Conservation (phyloP, 164 flowering plant genomes). For the Cinnamomum micranthum region DNA sequence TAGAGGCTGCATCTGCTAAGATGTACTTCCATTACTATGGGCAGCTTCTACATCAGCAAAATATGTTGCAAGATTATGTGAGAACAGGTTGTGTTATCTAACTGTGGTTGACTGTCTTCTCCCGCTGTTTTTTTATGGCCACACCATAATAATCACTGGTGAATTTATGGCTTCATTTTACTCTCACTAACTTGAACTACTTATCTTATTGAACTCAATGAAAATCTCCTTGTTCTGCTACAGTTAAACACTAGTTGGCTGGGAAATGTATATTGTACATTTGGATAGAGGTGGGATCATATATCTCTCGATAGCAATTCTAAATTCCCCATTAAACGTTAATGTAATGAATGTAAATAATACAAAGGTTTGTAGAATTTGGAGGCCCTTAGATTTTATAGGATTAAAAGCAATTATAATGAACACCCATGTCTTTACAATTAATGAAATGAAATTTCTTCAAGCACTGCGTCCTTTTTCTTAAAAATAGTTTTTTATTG, state of each 20-base stretch:
- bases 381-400: too few relatives aligned
- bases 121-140: too few relatives aligned
- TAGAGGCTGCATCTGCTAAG: conserved; percentile 92
- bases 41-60: conserved; percentile 94
- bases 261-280: not conserved
- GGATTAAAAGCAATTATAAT: not conserved
- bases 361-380: too few relatives aligned
- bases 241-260: not conserved
- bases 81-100: conserved; percentile 77
- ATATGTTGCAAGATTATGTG: conserved; percentile 98
- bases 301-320: not conserved
- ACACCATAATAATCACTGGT: too few relatives aligned
- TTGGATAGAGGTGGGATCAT: not conserved
- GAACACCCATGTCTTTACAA: not conserved
- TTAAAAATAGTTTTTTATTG: not conserved
- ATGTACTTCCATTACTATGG: conserved; percentile 99
- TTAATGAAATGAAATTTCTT: not conserved
- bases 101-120: conserved; percentile 9
- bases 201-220: not conserved
- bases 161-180: not conserved
- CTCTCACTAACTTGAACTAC: not conserved
- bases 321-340: not conserved
- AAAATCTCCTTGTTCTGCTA: not conserved
- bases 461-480: not conserved
- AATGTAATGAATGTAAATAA: not conserved